Base-by-base conservation (phyloP, 164 flowering plant species). In the Tetrastigma voinierianum region DNA sequence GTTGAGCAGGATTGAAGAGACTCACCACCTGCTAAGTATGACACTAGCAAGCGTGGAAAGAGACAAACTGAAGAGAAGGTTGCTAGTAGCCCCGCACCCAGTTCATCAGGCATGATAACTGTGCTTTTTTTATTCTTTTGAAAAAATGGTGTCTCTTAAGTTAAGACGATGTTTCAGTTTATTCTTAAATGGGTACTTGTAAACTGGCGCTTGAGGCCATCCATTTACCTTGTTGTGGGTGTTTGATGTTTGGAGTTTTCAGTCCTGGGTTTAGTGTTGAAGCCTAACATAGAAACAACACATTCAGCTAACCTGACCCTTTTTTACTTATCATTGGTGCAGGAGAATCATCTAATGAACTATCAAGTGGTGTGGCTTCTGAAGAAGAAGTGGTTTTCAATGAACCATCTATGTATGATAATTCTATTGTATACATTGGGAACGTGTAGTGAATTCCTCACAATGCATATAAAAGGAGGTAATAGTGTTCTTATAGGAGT, bases 321-420 rank as follows among this genome's bases (percentile, higher is more conserved):
- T 51, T n/a, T 21, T 17, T 40, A 25, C 63, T 55, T 20, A 48
- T 40, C 11, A 40, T 61, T 23, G 51, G 56, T 67, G 9, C 66
- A 78, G 86, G 52, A 62, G 67, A 72, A 18, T 68, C 70, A 20
- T 53, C 62, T n/a, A 81, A 78, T 44, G 83, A 78, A 44, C 62
- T 69, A 43, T 61, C 54, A 1, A 66, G 55, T 2, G 67, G 64
- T 24, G 65, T 19, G 15, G 69, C 61, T 64, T 70, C 73, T 43
- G 83, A 76, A 51, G 66, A 67, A 51, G 51, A 67, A 20, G 55
- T 24, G 46, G 67, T 66, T 56, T 54, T 51, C 40, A 80, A 67
- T 54, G 83, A 82, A 61, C 74, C 86, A 12, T 72, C 84, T 1
- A 65, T 66, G 54, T 86, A 86, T 75, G 82, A 86, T 49, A 73